Evolutionary conservation across 192 early-diverging fungal genomes (phyloP).

Genomic region (Umbelopsis vinacea): DNA sequence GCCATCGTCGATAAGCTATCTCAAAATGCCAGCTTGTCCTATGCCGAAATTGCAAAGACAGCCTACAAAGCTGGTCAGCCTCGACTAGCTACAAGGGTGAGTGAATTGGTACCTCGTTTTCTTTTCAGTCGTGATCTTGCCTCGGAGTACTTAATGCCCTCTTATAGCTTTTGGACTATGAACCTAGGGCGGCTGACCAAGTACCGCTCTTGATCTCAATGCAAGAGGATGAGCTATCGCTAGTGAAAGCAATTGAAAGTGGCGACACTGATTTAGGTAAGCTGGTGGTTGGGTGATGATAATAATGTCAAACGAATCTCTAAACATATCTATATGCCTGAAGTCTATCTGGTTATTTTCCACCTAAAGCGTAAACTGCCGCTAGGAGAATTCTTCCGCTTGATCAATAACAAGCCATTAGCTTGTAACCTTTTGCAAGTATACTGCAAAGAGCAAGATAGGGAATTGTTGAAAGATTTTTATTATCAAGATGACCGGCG

Average conservation of each 20-base stretch:
- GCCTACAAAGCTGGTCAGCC: slow-evolving; percentile 85
- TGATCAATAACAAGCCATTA: slow-evolving; percentile 78
- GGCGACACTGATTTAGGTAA: slow-evolving; percentile 94
- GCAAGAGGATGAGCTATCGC: slow-evolving; percentile 86
- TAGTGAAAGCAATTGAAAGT: slow-evolving; percentile 91
- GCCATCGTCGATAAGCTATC: slow-evolving; percentile 81
- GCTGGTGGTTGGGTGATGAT: slow-evolving; percentile 37
- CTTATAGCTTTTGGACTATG: slow-evolving; percentile 81
- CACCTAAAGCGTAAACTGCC: slow-evolving; percentile 85
- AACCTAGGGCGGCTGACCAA: slow-evolving; percentile 92
- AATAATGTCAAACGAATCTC: not conserved
- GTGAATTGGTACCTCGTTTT: too few relatives aligned
- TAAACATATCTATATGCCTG: not conserved
- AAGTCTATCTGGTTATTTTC: slow-evolving; percentile 89
- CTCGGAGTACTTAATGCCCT: not conserved
- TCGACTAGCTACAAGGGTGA: slow-evolving; percentile 81
- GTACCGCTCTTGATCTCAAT: slow-evolving; percentile 94
- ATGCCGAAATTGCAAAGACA: slow-evolving; percentile 90
- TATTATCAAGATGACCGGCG: slow-evolving; percentile 96
- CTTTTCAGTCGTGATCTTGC: not conserved
- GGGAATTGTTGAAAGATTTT: slow-evolving; percentile 85
- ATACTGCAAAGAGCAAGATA: slow-evolving; percentile 78
- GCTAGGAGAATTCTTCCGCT: slow-evolving; percentile 89
- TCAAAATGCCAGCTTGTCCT: slow-evolving; percentile 77
- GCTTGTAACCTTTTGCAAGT: slow-evolving; percentile 86